Evolutionary conservation across 2,329 filamentous ascomycete genomes (phyloP).

Genomic region (Neopestalotiopsis sp.): DNA sequence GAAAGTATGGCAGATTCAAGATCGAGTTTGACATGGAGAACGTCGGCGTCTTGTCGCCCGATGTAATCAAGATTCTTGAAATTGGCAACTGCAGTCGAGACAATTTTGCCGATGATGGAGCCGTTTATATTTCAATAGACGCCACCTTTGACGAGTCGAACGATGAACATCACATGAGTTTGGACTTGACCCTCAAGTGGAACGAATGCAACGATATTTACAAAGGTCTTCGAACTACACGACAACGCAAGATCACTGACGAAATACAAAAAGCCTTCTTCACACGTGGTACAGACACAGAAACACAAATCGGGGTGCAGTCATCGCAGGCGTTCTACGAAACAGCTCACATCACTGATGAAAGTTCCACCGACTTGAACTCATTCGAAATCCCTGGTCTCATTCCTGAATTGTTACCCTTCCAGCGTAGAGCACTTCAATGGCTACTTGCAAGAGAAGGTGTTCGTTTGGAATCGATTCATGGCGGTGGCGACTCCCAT

Average conservation of each 20-base stretch:
- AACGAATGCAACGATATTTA: slow-evolving; percentile 42
- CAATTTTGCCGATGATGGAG: slow-evolving; percentile 21
- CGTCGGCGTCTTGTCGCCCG: neutral
- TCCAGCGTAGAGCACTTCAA: slow-evolving; percentile 71
- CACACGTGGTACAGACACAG: neutral
- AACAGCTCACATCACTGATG: slow-evolving; percentile 65
- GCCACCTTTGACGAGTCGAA: slow-evolving; percentile 35
- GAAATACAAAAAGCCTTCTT: slow-evolving; percentile 44
- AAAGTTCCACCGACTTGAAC: slow-evolving; percentile 41
- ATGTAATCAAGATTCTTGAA: slow-evolving; percentile 15
- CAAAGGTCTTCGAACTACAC: slow-evolving; percentile 31
- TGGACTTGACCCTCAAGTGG: slow-evolving; percentile 47
- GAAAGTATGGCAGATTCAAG: neutral
- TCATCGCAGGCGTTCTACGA: slow-evolving; percentile 70
- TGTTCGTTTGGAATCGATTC: slow-evolving; percentile 42
- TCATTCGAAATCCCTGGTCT: slow-evolving; percentile 49
- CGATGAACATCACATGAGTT: slow-evolving; percentile 32
- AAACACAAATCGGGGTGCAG: slow-evolving; percentile 30
- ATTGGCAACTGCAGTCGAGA: slow-evolving; percentile 15
- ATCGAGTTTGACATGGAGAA: neutral
- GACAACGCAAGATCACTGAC: slow-evolving; percentile 39
- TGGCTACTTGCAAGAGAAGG: slow-evolving; percentile 75
- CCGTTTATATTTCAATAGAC: slow-evolving; percentile 40
- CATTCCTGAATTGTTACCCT: slow-evolving; percentile 67
- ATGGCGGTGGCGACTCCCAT: slow-evolving; percentile 1